Evolutionary conservation across 148 eudicot genomes (phyloP), one percentile per base, ranked within the genome.

Genomic region (Rheum nobile): DNA sequence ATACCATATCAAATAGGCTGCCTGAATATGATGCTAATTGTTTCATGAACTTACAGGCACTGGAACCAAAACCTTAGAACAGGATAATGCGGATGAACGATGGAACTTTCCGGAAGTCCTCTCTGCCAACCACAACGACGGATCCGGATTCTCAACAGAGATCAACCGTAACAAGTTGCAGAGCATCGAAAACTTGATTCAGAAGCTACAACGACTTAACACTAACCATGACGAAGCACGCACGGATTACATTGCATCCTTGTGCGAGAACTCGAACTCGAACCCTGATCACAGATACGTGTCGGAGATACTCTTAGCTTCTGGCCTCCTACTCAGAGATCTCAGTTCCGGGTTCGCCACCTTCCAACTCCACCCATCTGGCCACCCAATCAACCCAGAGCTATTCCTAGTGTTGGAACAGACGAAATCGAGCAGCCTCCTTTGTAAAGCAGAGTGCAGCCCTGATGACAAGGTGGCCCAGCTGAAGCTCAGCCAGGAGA

Each of bases 241-340:
- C 42, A 91, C 91, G 3, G 96, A 90, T 75, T 89, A 93, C 82
- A 93, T 93, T 19, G 98, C 98, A 52, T 93, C 96, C 35, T 82
- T 93, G 13, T 93, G 98, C 71, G 91, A 90, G 52, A 91, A 90
- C 80, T 76, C 86, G 47, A 91, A 90, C 80, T 76, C 86, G 9
- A 84, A 89, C 72, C 96, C 96, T 7, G 94, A 93, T 71, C 80
- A 93, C 77, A 80, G 96, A 82, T 93, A 93, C 79, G 81, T 93
- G 55, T 93, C 98, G 13, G 96, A 93, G 77, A 90, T 93, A 55
- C 81, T 93, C 65, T 81, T 93, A 72, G 92, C 98, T 73, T 93
- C 98, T 0, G 98, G 98, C 55, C 89, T 93, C 52, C 89, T 93
- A 55, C 94, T 93, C 70, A 78, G 94, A 76, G 98, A 93, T 75